phyloP scores from a whole-genome alignment of 2,329 filamentous ascomycete genomes.

The Fusarium euwallaceae region DNA sequence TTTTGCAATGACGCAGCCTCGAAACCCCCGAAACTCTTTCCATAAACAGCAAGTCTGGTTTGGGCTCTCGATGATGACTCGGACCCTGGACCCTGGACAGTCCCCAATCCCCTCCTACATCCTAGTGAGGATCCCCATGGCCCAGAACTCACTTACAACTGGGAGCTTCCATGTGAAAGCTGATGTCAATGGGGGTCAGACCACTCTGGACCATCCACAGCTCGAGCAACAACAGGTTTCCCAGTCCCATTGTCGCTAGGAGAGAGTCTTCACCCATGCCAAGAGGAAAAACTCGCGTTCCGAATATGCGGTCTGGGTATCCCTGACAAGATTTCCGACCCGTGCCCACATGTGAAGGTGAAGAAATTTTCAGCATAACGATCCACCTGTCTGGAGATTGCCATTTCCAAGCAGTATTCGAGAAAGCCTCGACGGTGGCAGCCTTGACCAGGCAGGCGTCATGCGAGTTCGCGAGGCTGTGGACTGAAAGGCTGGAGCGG shows the following conservation, averaged over 20 bases:
- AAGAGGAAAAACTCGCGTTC: slow-evolving; percentile 34
- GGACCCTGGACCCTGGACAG: slow-evolving; percentile 27
- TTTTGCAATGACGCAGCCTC: slow-evolving; percentile 34
- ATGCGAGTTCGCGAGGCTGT: slow-evolving; percentile 41
- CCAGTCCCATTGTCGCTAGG: slow-evolving; percentile 11
- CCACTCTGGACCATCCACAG: slow-evolving; percentile 22
- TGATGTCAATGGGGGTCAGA: slow-evolving; percentile 18
- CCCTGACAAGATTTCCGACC: slow-evolving; percentile 38
- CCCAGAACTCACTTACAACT: slow-evolving; percentile 24
- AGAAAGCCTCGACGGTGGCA: slow-evolving; percentile 22
- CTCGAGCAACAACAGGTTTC: slow-evolving; percentile 20
- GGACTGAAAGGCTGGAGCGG: slow-evolving; percentile 23
- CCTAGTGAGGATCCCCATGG: slow-evolving; percentile 32
- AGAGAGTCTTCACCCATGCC: slow-evolving; percentile 26
- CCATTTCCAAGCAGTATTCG: slow-evolving; percentile 35
- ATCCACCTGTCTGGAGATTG: slow-evolving; percentile 44
- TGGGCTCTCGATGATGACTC: slow-evolving; percentile 16
- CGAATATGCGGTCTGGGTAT: slow-evolving; percentile 45
- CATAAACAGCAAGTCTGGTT: slow-evolving; percentile 24
- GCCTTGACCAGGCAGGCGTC: slow-evolving; percentile 29
- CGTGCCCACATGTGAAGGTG: slow-evolving; percentile 31
- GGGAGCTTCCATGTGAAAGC: slow-evolving; percentile 23
- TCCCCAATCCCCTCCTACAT: slow-evolving; percentile 27
- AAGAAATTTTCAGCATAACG: slow-evolving; percentile 43
- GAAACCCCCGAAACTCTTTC: slow-evolving; percentile 29